Evolutionary conservation across 345 rosid genomes (phyloP).

Genomic region (Eutrema heterophyllum): DNA sequence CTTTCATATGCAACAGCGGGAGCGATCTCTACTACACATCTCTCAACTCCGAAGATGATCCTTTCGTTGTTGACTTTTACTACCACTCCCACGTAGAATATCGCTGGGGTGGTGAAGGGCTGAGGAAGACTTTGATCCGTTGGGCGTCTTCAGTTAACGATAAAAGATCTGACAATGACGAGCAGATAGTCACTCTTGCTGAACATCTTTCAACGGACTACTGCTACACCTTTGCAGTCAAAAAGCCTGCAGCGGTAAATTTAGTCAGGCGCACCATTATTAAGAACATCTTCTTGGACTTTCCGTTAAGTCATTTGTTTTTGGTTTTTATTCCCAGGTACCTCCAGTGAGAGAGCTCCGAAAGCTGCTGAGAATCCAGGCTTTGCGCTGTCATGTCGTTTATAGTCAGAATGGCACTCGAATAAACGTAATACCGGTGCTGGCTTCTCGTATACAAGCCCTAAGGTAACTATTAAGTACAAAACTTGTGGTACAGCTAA

Average conservation of each 20-base stretch:
- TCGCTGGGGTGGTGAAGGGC: constrained; percentile 99
- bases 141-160: constrained; percentile 68
- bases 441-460: constrained; percentile 90
- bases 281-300: background rate
- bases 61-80: constrained; percentile 79
- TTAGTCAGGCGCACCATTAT: background rate
- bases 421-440: constrained; percentile 75
- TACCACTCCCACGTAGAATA: constrained; percentile 95
- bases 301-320: background rate
- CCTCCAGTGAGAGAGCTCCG: constrained; percentile 81
- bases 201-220: constrained; percentile 89
- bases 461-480: constrained; percentile 49
- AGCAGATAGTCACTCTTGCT: constrained; percentile 56
- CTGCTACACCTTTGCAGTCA: constrained; percentile 71
- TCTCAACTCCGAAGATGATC: constrained; percentile 54
- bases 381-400: constrained; percentile 77
- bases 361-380: constrained; percentile 82
- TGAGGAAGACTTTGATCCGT: constrained; percentile 88
- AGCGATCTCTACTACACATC: constrained; percentile 91
- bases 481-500: background rate
- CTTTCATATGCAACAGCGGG: constrained; percentile 91
- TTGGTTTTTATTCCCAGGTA: constrained; percentile 40
- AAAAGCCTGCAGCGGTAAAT: constrained; percentile 60
- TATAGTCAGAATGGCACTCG: constrained; percentile 79
- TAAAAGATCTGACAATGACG: constrained; percentile 45